phyloP scores from a whole-genome alignment of 345 rosid genomes.

The Crucihimalaya himalaica region DNA sequence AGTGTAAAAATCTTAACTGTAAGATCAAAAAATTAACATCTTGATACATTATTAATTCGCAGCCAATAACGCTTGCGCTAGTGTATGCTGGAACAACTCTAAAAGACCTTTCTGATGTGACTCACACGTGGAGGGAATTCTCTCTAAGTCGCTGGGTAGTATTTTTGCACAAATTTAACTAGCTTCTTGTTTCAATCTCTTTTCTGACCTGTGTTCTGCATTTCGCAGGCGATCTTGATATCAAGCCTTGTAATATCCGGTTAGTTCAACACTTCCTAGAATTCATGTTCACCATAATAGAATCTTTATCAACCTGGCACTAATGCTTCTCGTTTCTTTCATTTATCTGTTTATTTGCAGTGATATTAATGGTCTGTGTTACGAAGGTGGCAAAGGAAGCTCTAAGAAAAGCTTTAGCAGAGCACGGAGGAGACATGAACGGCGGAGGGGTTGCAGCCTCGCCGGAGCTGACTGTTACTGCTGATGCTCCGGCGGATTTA shows the following conservation, averaged over 20 bases:
- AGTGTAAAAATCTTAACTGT: not conserved
- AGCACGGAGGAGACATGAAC: slow-evolving; percentile 58
- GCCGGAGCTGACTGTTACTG: slow-evolving; percentile 48
- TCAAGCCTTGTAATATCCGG: slow-evolving; percentile 77
- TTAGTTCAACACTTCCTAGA: slow-evolving; percentile 44
- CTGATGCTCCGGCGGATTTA: slow-evolving; percentile 50
- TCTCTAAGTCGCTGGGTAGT: slow-evolving; percentile 89
- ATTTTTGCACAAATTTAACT: slow-evolving; percentile 18
- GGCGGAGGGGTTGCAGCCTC: slow-evolving; percentile 48
- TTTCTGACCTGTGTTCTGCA: slow-evolving; percentile 16
- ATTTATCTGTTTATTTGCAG: slow-evolving; percentile 49
- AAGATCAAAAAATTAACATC: slow-evolving; percentile 11
- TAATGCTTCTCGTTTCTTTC: slow-evolving; percentile 1
- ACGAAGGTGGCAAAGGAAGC: slow-evolving; percentile 84
- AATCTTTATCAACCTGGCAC: slow-evolving; percentile 11
- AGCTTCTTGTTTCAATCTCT: not conserved
- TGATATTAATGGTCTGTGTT: slow-evolving; percentile 68
- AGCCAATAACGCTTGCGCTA: slow-evolving; percentile 93
- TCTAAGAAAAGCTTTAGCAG: slow-evolving; percentile 87
- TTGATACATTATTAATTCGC: slow-evolving; percentile 39
- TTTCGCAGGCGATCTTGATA: slow-evolving; percentile 66
- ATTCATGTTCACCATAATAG: not conserved
- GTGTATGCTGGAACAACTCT: slow-evolving; percentile 95
- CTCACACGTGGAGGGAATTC: slow-evolving; percentile 93
- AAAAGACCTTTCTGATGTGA: slow-evolving; percentile 97